Base-by-base conservation (phyloP, 2,329 filamentous ascomycete genomes). In the Fusarium ambrosium region DNA sequence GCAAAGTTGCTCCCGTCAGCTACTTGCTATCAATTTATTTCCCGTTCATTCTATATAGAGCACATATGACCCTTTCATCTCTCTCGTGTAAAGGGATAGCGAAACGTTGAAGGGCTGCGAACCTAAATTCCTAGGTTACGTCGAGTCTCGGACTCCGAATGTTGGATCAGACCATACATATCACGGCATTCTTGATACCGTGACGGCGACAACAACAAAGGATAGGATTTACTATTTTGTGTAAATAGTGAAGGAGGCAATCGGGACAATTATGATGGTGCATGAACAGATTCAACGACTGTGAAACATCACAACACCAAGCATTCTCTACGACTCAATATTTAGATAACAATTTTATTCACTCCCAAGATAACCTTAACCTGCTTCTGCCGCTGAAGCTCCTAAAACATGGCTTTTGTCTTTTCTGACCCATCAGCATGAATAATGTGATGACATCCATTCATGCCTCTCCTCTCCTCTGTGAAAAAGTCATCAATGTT, bases 401-500 rank as follows among this genome's bases (percentile, higher is more conserved):
- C 16, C n/a, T 58, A 32, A 73, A 74, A 53, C 56, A 73, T 55
- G 62, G 66, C 72, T 75, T 75, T 75, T 75, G 55, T 64, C 58
- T 51, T 51, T 68, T 62, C 29, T 20, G 66, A 67, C 69, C 64
- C 41, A 55, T 24, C 43, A 55, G 34, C 27, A 20, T 18, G 45
- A 66, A 64, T 29, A 58, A 41, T 32, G 56, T 36, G 9, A 29
- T 53, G 45, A n/a, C 24, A 53, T 53, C 48, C 48, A 32, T 20
- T 8, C 48, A 32, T 32, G 45, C 45, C 48, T 53, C 58, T 68
- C 53, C 13, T 34, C 32, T 34, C 63, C 18, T 43, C 61, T 53
- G 53, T 36, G 43, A 10, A 27, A 27, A 59, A 55, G 67, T 59
- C 22, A 27, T 36, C 66, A 37, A 43, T 27, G 48, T 32, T 32